phyloP scores from a whole-genome alignment of 208 protist genomes.

The Lotmaria passim region DNA sequence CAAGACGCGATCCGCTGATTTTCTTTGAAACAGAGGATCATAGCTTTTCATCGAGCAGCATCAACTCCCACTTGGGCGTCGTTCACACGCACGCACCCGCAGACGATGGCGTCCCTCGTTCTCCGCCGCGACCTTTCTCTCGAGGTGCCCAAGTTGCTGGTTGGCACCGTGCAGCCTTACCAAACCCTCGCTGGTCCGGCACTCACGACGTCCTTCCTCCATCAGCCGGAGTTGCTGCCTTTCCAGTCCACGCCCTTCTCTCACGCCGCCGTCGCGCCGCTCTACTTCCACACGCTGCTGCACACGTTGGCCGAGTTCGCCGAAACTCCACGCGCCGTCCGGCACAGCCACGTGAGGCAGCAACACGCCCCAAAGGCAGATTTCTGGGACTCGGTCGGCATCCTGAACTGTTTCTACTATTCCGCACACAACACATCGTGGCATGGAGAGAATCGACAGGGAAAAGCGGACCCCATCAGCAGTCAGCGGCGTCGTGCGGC shows the following conservation, averaged over 20 bases:
- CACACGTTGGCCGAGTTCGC: slow-evolving; percentile 82
- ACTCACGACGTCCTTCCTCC: slow-evolving; percentile 69
- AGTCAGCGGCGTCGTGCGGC: neutral
- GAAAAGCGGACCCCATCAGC: no score
- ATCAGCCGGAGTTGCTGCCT: slow-evolving; percentile 57
- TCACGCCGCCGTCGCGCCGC: slow-evolving; percentile 41
- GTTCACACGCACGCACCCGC: neutral
- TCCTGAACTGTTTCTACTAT: slow-evolving; percentile 75
- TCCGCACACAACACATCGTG: slow-evolving; percentile 35
- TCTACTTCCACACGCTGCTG: slow-evolving; percentile 84
- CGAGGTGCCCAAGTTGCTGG: slow-evolving; percentile 60
- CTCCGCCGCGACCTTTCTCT: slow-evolving; percentile 40
- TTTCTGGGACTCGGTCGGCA: slow-evolving; percentile 77
- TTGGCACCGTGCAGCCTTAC: slow-evolving; percentile 84
- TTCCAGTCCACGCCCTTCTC: slow-evolving; percentile 72
- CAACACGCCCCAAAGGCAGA: slow-evolving; percentile 56
- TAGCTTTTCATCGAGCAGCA: neutral
- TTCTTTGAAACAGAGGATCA: no score
- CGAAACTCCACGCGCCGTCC: slow-evolving; percentile 63
- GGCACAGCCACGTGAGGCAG: slow-evolving; percentile 48
- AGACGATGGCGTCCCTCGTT: slow-evolving; percentile 25
- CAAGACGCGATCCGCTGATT: no score
- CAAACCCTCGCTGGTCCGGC: slow-evolving; percentile 81
- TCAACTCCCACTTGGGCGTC: neutral
- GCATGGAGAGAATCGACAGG: no score